Conservation (phyloP, 2,329 filamentous ascomycete genomes). For the Paecilomyces fulvus region DNA sequence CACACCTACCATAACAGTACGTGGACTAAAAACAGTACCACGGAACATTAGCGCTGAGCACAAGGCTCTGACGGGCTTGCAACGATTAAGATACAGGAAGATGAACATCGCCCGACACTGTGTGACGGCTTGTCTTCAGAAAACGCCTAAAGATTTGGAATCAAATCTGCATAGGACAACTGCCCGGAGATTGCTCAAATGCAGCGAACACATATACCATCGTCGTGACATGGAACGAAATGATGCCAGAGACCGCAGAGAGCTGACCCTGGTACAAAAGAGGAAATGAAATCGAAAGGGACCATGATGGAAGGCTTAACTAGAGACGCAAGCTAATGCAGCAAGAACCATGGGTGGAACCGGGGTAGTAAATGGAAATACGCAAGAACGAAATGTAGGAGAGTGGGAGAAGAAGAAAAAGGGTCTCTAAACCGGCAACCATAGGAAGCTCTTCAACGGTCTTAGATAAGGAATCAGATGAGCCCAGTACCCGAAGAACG, state of each 20-base stretch:
- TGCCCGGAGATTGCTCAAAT: not conserved
- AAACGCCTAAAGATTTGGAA: not conserved
- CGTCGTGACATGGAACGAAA: not conserved
- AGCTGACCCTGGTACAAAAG: not conserved
- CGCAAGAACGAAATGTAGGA: not conserved
- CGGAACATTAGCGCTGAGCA: not conserved
- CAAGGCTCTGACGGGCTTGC: not conserved
- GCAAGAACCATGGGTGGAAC: not conserved
- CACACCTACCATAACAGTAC: not conserved
- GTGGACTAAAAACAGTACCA: not conserved
- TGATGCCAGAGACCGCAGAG: not conserved
- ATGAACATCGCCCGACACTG: not conserved
- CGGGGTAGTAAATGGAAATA: not conserved
- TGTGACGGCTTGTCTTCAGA: not conserved
- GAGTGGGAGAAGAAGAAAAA: not conserved
- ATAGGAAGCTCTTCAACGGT: not conserved
- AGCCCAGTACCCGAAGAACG: not conserved
- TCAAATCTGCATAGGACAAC: not conserved
- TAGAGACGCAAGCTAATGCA: not conserved
- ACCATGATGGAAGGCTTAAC: not conserved
- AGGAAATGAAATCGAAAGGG: not conserved
- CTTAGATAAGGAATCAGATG: conserved; percentile 1
- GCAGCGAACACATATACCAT: not conserved
- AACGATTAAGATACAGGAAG: not conserved
- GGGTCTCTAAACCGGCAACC: not conserved